Evolutionary conservation across 202 grass and related monocot species (phyloP), one percentile per base, ranked within the genome.

Genomic region (Carex arenaria): DNA sequence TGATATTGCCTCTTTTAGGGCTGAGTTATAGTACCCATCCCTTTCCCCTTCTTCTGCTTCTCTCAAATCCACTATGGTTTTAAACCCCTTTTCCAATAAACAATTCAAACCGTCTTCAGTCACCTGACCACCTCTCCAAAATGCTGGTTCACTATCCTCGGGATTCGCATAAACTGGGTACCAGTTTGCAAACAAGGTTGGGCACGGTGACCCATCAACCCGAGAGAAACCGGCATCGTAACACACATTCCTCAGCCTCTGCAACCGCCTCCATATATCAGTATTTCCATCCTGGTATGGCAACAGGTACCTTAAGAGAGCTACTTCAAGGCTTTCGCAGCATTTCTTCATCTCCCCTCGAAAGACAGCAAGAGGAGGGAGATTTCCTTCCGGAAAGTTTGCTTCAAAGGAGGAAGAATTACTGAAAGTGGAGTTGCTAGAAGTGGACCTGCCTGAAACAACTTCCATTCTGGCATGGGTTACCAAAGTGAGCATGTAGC

Each of bases 61-160:
- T 52, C 82, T 87, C 51, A 99, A 89, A 89, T 99, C 91, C 68
- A 99, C 88, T 61, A 99, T 92, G 87, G 91, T 99, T 92, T 78
- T 91, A 84, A 96, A 99, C 67, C 93, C 93, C 61, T 88, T 89
- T 20, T 79, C 85, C 70, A 96, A 60, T 59, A 99, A 86, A 91
- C 96, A 99, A 45, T 42, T 61, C 65, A 99, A 80, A 80, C 93
- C 93, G 68, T 96, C 96, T 86, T 87, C 88, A 9, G 89, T 99
- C 67, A 96, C 85, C 79, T 99, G 91, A 42, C 96, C 96, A 92
- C 93, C 96, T 67, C 91, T 93, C 96, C 96, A 99, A 85, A 99
- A 99, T 82, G 93, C 88, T 79, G 93, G 84, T 70, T 94, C 93
- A 67, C 88, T 79, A 61, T 96, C 91, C 80, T 94, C 96, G n/a